These are phyloP conservation scores for Aureobasidium sp. DNA, from an alignment of 2,329 filamentous ascomycete genomes.

Conservation along the genomic window DNA sequence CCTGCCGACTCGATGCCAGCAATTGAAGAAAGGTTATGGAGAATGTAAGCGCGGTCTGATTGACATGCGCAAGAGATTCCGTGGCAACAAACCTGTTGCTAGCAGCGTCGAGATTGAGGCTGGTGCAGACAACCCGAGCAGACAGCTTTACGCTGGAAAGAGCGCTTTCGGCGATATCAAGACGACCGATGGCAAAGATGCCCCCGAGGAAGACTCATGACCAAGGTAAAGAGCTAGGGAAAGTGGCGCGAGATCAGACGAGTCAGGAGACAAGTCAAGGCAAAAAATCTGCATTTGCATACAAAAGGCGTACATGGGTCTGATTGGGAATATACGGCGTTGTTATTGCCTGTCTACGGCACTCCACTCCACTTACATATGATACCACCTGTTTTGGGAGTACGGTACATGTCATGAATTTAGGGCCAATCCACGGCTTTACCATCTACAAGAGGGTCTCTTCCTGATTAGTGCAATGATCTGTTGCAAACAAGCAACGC, in stretches of 20 bases:
- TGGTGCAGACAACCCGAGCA: slow-evolving; percentile 38
- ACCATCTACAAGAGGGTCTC: background rate
- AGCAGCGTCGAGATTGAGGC: slow-evolving; percentile 58
- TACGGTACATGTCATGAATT: background rate
- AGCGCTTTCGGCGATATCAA: slow-evolving; percentile 25
- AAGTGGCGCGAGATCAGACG: background rate
- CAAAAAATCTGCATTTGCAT: slow-evolving; percentile 2
- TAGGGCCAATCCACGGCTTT: background rate
- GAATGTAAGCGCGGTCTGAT: slow-evolving; percentile 95
- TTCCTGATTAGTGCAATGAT: background rate
- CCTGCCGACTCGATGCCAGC: slow-evolving; percentile 81
- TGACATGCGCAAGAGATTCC: slow-evolving; percentile 97
- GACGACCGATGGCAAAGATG: slow-evolving; percentile 26
- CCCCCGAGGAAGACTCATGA: slow-evolving; percentile 27
- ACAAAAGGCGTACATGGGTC: background rate
- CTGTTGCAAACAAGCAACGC: background rate
- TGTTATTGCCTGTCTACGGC: background rate
- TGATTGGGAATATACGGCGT: background rate
- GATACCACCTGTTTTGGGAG: background rate
- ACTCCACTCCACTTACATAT: background rate
- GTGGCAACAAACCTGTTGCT: slow-evolving; percentile 81
- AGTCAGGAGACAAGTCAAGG: background rate
- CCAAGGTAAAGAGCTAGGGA: background rate
- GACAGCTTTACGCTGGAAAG: slow-evolving; percentile 74
- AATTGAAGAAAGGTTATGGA: slow-evolving; percentile 85